Evolutionary conservation across 1,139 yeast species (phyloP).

Genomic region (Wickerhamomyces sp.): DNA sequence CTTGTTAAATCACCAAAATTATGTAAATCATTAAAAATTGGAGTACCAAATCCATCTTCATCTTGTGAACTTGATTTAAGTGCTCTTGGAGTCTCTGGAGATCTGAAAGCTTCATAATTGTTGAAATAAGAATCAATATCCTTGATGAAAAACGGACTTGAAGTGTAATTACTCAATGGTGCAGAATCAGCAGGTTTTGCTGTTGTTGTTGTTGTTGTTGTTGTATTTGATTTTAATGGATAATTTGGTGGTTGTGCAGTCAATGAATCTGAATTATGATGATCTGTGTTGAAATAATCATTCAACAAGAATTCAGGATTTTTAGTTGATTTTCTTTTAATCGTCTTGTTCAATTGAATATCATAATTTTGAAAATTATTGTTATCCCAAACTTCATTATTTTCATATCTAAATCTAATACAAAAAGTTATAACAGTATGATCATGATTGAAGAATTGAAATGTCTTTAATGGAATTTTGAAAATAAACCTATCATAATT

Average conservation of each 20-base stretch:
- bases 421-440: constrained; percentile 42
- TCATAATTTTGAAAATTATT: constrained; percentile 55
- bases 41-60: constrained; percentile 11
- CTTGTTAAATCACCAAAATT: constrained; percentile 7
- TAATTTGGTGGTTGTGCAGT: background rate
- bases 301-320: constrained; percentile 13
- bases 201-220: background rate
- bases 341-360: constrained; percentile 34
- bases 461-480: constrained; percentile 40
- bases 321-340: constrained; percentile 4
- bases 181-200: too few species aligned
- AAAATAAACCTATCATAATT: constrained; percentile 57
- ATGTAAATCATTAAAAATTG: constrained; percentile 14
- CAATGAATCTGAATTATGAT: constrained; percentile 1
- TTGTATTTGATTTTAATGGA: background rate
- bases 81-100: constrained; percentile 22
- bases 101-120: constrained; percentile 15
- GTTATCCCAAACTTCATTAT: constrained; percentile 73
- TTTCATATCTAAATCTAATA: constrained; percentile 44
- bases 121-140: constrained; percentile 11
- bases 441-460: constrained; percentile 31
- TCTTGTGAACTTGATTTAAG: constrained; percentile 11
- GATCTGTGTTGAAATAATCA: constrained; percentile 10
- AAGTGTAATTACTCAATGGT: background rate
- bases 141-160: background rate